Evolutionary conservation across 2,329 filamentous ascomycete genomes (phyloP), one percentile per base, ranked within the genome.

Genomic region (Colletotrichum aenigma): DNA sequence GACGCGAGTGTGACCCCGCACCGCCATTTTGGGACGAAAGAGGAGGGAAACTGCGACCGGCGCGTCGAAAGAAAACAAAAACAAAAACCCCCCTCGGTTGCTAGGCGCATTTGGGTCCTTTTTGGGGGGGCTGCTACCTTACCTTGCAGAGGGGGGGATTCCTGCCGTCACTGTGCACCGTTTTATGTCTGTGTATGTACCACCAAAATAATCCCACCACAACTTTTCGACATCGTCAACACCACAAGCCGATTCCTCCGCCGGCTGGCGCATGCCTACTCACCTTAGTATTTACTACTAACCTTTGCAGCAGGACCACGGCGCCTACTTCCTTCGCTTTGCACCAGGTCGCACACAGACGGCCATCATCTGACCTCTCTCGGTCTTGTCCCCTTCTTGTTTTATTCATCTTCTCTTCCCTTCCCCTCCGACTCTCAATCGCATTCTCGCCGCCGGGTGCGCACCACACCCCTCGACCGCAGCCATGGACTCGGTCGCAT

Each of bases 401-500:
- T 76, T 21, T 43, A n/a, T 75, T 70, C 24, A 66, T 32, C 15
- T 56, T 48, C 32, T 16, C 52, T 48, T 68, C 74, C 65, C 68
- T 74, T 56, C 64, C 68, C 61, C 61, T 66, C n/a, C n/a, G 43
- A 24, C 71, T 58, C 66, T 78, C 66, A 67, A 60, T 77, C 66
- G 68, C 69, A 30, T 66, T 21, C 43, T 56, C 48, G 21, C 36
- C 70, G 13, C 21, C 24, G 62, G 77, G 74, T 75, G 75, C 72
- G 70, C 74, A 74, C 58, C 58, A 64, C 68, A 21, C 58, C 26
- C 21, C 70, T 52, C 69, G 75, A 79, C 79, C 81, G 82, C 84
- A 81, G 85, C 78, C 83, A 94, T 94, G 93, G 94, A 89, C 82
- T 94, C 94, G 88, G 91, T 96, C 83, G 91, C 93, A 82, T 99